A percentile compares a stretch with the other conserved stretches of the same genome.
These are phyloP conservation scores for Oidiodendron maius DNA, from an alignment of 495 filamentous ascomycete species.

Conservation along the genomic window DNA sequence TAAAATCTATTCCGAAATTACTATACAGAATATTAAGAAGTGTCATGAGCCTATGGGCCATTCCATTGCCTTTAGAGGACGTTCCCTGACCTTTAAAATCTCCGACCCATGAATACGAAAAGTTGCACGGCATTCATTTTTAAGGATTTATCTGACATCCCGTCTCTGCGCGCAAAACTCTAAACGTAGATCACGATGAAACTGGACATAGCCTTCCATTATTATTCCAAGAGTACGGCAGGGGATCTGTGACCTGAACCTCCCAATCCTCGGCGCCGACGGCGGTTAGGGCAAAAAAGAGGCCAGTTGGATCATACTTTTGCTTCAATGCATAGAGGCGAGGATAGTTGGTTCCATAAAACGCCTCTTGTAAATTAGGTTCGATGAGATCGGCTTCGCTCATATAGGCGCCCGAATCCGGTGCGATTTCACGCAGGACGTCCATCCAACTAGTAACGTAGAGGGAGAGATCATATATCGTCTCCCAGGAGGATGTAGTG, in stretches of 20 bases:
- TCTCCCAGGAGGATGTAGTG: conserved; percentile 25
- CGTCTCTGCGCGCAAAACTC: no score
- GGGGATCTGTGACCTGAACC: no score
- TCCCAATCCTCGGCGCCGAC: conserved; percentile 59
- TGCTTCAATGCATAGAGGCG: conserved; percentile 40
- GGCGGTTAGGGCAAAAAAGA: conserved; percentile 55
- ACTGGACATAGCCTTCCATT: conserved; percentile 6
- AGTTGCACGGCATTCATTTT: no score
- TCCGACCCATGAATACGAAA: no score
- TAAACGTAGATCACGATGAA: no score
- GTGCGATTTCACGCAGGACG: conserved; percentile 28
- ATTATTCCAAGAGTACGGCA: no score
- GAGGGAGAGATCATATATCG: conserved; percentile 23
- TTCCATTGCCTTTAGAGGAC: no score
- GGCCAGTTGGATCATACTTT: conserved; percentile 48
- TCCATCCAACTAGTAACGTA: conserved; percentile 34
- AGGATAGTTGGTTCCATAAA: conserved; percentile 46
- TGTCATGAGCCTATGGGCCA: no score
- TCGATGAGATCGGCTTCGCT: conserved; percentile 44
- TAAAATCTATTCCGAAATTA: no score
- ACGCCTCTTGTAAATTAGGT: conserved; percentile 42
- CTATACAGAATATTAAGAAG: no score
- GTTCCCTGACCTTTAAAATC: no score
- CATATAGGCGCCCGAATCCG: conserved; percentile 35
- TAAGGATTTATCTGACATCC: no score